Conservation (phyloP, 2,329 filamentous ascomycete genomes). For the Botrytis elliptica region DNA sequence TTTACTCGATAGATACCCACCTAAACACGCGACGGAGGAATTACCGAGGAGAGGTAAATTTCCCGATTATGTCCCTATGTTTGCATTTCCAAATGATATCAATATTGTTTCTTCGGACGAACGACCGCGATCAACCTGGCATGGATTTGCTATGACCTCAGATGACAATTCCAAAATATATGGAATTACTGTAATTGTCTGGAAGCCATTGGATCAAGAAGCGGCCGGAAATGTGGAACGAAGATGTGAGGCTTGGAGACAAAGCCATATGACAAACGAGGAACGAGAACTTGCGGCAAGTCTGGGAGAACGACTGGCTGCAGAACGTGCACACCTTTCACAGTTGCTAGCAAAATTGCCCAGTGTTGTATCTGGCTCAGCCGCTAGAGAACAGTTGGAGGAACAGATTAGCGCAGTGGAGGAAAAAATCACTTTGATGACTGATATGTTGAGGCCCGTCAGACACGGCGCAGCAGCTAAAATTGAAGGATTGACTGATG, state of each 20-base stretch:
- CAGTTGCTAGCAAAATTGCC: slow-evolving; percentile 82
- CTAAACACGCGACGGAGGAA: slow-evolving; percentile 78
- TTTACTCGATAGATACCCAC: slow-evolving; percentile 90
- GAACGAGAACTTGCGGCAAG: slow-evolving; percentile 91
- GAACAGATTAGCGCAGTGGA: slow-evolving; percentile 95
- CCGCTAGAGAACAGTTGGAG: slow-evolving; percentile 79
- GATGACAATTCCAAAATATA: slow-evolving; percentile 90
- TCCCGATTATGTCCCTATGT: slow-evolving; percentile 82
- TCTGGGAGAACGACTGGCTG: slow-evolving; percentile 80
- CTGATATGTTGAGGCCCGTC: slow-evolving; percentile 87
- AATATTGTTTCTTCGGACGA: slow-evolving; percentile 24
- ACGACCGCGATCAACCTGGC: slow-evolving; percentile 93
- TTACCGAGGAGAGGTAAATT: slow-evolving; percentile 78
- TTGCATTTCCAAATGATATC: slow-evolving; percentile 24
- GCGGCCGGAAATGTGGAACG: slow-evolving; percentile 81
- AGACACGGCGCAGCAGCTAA: slow-evolving; percentile 93
- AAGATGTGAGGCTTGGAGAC: slow-evolving; percentile 82
- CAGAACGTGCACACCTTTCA: slow-evolving; percentile 85
- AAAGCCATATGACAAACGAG: slow-evolving; percentile 82
- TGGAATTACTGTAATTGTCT: slow-evolving; percentile 86
- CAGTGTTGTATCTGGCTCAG: slow-evolving; percentile 73
- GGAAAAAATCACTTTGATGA: slow-evolving; percentile 96
- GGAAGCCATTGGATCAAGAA: slow-evolving; percentile 80
- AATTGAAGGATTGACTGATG: slow-evolving; percentile 93
- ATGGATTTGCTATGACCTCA: slow-evolving; percentile 97